Evolutionary conservation across 2,329 filamentous ascomycete genomes (phyloP).

Genomic region (Fusarium fracticaudum): DNA sequence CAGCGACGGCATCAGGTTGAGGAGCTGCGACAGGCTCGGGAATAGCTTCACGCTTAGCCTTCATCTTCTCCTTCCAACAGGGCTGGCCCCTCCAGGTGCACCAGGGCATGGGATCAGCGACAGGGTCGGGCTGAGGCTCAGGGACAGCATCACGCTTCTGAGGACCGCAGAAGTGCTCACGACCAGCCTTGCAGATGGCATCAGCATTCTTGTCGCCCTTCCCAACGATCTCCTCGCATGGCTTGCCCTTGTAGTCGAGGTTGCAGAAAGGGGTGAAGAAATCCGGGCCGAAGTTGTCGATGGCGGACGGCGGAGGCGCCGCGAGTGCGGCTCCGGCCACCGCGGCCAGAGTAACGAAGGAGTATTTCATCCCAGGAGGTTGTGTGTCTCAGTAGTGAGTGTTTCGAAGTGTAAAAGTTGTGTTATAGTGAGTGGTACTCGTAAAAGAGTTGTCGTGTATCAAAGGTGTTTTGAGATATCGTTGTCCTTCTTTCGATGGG

Average conservation of each 20-base stretch:
- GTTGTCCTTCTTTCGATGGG: conserved; percentile 36
- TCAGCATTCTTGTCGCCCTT: background rate
- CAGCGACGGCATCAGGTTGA: background rate
- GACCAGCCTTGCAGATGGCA: background rate
- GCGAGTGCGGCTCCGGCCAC: conserved; percentile 28
- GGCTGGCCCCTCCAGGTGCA: conserved; percentile 52
- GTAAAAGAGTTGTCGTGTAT: conserved; percentile 34
- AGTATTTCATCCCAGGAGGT: conserved; percentile 43
- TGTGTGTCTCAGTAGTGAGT: conserved; percentile 10
- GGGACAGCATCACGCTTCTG: conserved; percentile 4
- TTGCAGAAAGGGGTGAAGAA: background rate
- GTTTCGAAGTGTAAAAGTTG: conserved; percentile 6
- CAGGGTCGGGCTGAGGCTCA: conserved; percentile 29
- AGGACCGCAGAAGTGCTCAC: background rate
- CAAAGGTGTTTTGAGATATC: conserved; percentile 24
- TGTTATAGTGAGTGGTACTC: conserved; percentile 24
- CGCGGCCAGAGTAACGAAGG: conserved; percentile 39
- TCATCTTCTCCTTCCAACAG: conserved; percentile 52
- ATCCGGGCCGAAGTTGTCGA: conserved; percentile 1
- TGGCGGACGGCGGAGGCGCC: background rate
- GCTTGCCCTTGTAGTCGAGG: background rate
- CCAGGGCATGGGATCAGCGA: conserved; percentile 28
- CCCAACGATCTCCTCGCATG: background rate
- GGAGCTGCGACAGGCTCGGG: background rate
- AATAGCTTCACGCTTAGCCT: conserved; percentile 1